Base-by-base conservation (phyloP, 1,284 basidiomycete genomes). In the Marasmius tenuissimus region DNA sequence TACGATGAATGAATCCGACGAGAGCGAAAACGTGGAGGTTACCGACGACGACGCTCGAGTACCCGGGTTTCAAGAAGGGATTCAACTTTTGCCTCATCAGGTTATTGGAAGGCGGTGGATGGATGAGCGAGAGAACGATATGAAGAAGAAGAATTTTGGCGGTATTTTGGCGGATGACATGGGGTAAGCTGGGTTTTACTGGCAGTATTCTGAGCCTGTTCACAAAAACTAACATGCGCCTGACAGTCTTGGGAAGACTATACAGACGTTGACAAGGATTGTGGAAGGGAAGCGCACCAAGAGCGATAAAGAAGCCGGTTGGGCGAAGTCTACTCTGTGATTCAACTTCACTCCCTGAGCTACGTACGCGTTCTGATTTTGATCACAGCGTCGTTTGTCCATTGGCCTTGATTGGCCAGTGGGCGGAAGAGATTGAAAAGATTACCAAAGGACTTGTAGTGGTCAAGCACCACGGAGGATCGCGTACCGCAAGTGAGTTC, bases 151-250 rank as follows among this genome's bases (percentile, higher is more conserved):
- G 73, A 87, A 89, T 67, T 80, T 73, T 34, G 96, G 96, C 1
- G 96, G 96, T 0, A 97, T 97, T 68, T 78, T 97, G 11, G 95
- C 96, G 0, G 95, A 97, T 71, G 94, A 97, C 72, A 95, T 94
- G 89, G 90, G 93, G 89, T 89, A 67, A 57, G 27, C 27, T 27
- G 27, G 4, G 80, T 68, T 18, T 47, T 34, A 34, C 51, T 53
- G 34, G 52, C 42, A 37, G 55, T 16, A 18, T 57, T 6, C 45
- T 5, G 10, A 10, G 27, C 27, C 27, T 27, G 27, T 10, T 22
- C 27, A 49, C 37, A 49, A 61, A 16, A 57, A 39, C 48, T 35
- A n/a, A 59, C 33, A 42, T 39, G 37, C 12, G 42, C 49, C 27
- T 35, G 33, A 34, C 59, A 91, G 89, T 65, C 81, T 96, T 1